Percentiles rank a stretch among this genome's conserved stretches.
Conservation (phyloP, 1,284 basidiomycete genomes). For the Marasmius fiardii region DNA sequence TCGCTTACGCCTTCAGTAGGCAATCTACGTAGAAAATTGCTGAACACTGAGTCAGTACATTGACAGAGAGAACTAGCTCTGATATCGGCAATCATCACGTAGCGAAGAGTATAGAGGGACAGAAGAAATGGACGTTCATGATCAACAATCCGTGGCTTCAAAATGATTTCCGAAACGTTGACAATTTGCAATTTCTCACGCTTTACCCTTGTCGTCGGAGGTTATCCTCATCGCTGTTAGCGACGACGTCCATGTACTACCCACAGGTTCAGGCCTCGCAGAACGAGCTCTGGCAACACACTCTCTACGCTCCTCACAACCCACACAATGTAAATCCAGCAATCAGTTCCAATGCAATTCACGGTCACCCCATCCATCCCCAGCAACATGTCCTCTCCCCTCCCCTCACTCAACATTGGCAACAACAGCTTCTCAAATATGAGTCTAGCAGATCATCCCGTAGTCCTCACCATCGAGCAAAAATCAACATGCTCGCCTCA, state of each 20-base stretch:
- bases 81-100: no score
- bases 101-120: no score
- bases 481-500: slow-evolving; percentile 76
- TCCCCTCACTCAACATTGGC: slow-evolving; percentile 73
- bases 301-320: neutral
- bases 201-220: neutral
- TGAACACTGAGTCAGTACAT: no score
- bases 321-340: neutral
- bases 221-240: neutral
- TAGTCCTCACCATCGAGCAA: slow-evolving; percentile 72
- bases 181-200: neutral
- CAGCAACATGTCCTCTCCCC: slow-evolving; percentile 36
- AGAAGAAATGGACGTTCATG: no score
- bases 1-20: no score
- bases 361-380: slow-evolving; percentile 4
- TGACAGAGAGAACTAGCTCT: no score
- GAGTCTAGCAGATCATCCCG: slow-evolving; percentile 49
- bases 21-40: no score
- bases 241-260: slow-evolving; percentile 1
- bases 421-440: slow-evolving; percentile 77
- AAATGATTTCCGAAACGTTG: no score
- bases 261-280: neutral
- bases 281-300: neutral
- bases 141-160: no score
- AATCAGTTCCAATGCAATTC: neutral